Base-by-base conservation (phyloP, 306 rosid genomes). In the Myrica gale region DNA sequence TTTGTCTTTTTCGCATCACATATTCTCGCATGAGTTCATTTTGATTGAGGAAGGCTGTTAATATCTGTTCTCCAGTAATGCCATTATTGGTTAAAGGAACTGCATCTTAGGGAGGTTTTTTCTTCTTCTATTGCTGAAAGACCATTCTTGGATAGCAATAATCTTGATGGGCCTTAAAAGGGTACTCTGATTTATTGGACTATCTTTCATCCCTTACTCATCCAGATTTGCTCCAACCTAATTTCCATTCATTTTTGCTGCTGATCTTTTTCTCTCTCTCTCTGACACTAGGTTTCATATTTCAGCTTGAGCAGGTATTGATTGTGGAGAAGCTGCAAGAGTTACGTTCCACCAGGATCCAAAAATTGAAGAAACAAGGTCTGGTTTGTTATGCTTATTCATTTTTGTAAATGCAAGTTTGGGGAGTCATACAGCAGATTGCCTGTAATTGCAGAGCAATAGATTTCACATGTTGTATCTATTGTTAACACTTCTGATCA, bases 341-440 rank as follows among this genome's bases (percentile, higher is more conserved):
- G 78, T 82, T 94, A 73, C 96, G 92, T 23, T 87, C 95, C 63
- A 84, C 90, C 71, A 90, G 96, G 84, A 90, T 92, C 78, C 90
- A 90, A 43, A 95, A 89, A 69, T 79, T 95, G 95, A 92, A 92
- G 84, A 95, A 89, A 76, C 97, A 95, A 80, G 98, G 97, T 88
- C 32, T 47, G 67, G 15, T 61, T 13, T 5, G 61, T 44, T 71
- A 45, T 57, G 55, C 52, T 43, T 76, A 23, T 26, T 42, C 39
- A 26, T 51, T 8, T 15, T 12, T 21, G 37, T 12, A 41, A 66
- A 9, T 42, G 32, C 4, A 8, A 41, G 42, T 66, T 6, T 66
- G 21, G 23, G 8, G 47, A 15, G 50, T 65, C 3, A 9, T 7
- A 17, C 4, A 41, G 16, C 69, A 65, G 69, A 23, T 65, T 65